Conservation (phyloP, 2,329 filamentous ascomycete species). For the Botrytis pseudocinerea region DNA sequence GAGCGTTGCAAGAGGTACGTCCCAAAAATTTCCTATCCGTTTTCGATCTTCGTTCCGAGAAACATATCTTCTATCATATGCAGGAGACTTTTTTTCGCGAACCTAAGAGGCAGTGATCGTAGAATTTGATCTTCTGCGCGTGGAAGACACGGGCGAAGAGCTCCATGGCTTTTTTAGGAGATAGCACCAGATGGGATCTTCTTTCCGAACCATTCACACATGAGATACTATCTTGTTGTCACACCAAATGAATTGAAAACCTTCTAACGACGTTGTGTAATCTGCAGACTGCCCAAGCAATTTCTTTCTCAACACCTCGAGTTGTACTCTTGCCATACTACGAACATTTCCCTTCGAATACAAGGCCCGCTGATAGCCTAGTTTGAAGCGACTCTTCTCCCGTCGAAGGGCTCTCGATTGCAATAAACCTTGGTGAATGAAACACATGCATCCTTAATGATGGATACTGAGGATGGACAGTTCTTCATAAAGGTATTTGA, state of each 20-base stretch:
- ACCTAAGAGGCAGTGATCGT: slow-evolving; percentile 20
- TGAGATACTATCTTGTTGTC: slow-evolving; percentile 20
- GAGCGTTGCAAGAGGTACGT: slow-evolving; percentile 32
- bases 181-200: slow-evolving; percentile 20
- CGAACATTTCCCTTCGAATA: slow-evolving; percentile 30
- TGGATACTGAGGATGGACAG: slow-evolving; percentile 81
- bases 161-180: slow-evolving; percentile 14
- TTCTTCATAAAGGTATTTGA: slow-evolving; percentile 77
- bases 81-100: slow-evolving; percentile 24
- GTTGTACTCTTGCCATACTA: slow-evolving; percentile 32
- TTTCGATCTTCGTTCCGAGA: slow-evolving; percentile 17
- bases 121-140: slow-evolving; percentile 10
- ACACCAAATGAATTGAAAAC: slow-evolving; percentile 25
- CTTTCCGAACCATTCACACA: slow-evolving; percentile 19
- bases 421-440: slow-evolving; percentile 27
- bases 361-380: slow-evolving; percentile 35
- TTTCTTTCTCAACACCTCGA: slow-evolving; percentile 26
- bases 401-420: slow-evolving; percentile 34
- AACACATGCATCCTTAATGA: slow-evolving; percentile 51
- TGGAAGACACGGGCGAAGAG: slow-evolving; percentile 20
- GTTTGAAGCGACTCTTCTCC: slow-evolving; percentile 25
- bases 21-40: slow-evolving; percentile 6
- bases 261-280: slow-evolving; percentile 35
- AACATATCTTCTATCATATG: slow-evolving; percentile 21
- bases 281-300: slow-evolving; percentile 33